phyloP scores from a whole-genome alignment of 495 filamentous ascomycete genomes.

The Aeminium ludgeri region DNA sequence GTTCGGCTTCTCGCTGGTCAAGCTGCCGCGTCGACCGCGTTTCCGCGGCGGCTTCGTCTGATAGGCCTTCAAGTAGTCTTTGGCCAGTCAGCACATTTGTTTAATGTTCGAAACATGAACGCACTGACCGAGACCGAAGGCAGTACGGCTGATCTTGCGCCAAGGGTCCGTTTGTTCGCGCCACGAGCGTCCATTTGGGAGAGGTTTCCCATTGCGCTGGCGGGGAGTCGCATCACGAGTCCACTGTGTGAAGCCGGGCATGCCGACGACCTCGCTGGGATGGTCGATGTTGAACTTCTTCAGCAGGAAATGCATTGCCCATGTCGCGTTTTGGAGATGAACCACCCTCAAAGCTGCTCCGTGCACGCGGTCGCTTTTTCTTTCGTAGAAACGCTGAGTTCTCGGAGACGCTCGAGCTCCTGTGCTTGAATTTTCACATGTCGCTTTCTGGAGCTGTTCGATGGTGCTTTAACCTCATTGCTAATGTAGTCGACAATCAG shows the following conservation, averaged over 20 bases:
- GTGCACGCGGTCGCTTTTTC: conserved; percentile 19
- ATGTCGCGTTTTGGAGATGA: conserved; percentile 38
- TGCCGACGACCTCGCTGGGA: conserved; percentile 29
- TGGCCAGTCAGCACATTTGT: no score
- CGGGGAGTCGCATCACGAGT: conserved; percentile 31
- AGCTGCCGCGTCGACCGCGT: conserved; percentile 6
- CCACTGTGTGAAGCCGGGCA: conserved; percentile 32
- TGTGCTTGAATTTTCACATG: conserved; percentile 28
- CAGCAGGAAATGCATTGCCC: conserved; percentile 33
- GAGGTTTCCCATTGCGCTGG: conserved; percentile 32
- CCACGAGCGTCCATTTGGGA: conserved; percentile 34
- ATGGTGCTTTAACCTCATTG: conserved; percentile 2
- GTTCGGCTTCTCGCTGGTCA: background rate
- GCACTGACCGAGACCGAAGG: conserved; percentile 37
- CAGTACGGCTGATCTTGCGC: conserved; percentile 32
- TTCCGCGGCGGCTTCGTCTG: conserved; percentile 4
- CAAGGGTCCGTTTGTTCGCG: conserved; percentile 35
- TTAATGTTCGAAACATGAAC: no score
- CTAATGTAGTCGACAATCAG: conserved; percentile 22
- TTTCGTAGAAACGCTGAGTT: conserved; percentile 30
- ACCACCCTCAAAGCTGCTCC: conserved; percentile 32
- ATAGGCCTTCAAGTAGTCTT: conserved; percentile 36
- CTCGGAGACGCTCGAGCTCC: conserved; percentile 30
- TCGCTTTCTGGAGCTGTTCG: conserved; percentile 17
- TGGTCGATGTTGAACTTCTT: conserved; percentile 38